phyloP scores from a whole-genome alignment of 208 protist genomes.

The Crithidia fasciculata region DNA sequence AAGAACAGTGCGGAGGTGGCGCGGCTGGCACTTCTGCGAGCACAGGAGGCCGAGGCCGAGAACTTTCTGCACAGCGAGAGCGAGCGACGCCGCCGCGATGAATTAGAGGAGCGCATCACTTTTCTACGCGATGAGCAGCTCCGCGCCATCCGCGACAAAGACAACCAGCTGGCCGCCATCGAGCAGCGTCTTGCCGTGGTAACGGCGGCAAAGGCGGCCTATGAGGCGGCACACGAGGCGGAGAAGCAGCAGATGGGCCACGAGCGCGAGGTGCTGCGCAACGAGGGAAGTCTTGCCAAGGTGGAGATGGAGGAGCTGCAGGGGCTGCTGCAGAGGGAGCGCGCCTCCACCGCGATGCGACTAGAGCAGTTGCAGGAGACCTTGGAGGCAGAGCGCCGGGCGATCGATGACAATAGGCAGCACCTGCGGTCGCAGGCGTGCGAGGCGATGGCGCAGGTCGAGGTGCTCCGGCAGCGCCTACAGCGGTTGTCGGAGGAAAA shows the following conservation, averaged over 20 bases:
- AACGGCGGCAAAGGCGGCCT: slow-evolving; percentile 41
- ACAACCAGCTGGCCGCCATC: slow-evolving; percentile 62
- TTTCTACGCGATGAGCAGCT: slow-evolving; percentile 75
- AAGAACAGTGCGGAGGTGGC: slow-evolving; percentile 56
- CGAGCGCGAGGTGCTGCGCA: slow-evolving; percentile 70
- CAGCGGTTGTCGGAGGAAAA: slow-evolving; percentile 45
- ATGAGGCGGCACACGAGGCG: slow-evolving; percentile 42
- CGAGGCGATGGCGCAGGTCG: slow-evolving; percentile 38
- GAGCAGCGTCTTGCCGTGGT: slow-evolving; percentile 52
- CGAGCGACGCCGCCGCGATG: slow-evolving; percentile 70
- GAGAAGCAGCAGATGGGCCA: slow-evolving; percentile 62
- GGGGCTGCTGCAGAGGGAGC: slow-evolving; percentile 41
- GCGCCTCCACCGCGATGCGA: slow-evolving; percentile 34
- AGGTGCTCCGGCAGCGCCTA: slow-evolving; percentile 54
- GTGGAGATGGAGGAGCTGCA: slow-evolving; percentile 53
- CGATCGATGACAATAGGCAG: slow-evolving; percentile 43
- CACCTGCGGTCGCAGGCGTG: slow-evolving; percentile 40
- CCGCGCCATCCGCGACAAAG: slow-evolving; percentile 55
- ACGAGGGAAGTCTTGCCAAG: slow-evolving; percentile 59
- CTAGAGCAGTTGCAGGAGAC: slow-evolving; percentile 49
- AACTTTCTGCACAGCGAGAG: slow-evolving; percentile 70
- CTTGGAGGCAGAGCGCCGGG: slow-evolving; percentile 37
- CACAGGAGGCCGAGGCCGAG: slow-evolving; percentile 72
- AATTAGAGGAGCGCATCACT: slow-evolving; percentile 72
- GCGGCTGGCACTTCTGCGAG: slow-evolving; percentile 61